Evolutionary conservation across 75 land plant species (phyloP).

Genomic region (Pinus tabuliformis): DNA sequence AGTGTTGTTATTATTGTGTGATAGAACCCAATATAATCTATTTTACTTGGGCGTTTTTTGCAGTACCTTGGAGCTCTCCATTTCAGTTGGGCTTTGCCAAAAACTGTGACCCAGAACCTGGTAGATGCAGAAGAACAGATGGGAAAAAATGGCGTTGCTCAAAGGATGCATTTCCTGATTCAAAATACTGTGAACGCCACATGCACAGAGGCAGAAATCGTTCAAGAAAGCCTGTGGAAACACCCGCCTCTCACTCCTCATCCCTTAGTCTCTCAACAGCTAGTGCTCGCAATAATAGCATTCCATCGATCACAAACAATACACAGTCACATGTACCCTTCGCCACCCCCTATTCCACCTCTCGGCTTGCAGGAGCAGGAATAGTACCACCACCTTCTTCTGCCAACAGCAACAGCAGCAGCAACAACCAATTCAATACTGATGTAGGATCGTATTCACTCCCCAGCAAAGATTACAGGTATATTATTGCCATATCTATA

Average conservation of each 20-base stretch:
- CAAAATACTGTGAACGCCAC: conserved; percentile 93
- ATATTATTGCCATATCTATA: not conserved
- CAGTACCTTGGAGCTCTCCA: conserved; percentile 37
- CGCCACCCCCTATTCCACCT: conserved; percentile 1
- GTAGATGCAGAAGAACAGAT: conserved; percentile 91
- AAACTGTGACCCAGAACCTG: conserved; percentile 81
- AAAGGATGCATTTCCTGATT: conserved; percentile 83
- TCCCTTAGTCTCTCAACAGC: conserved; percentile 8
- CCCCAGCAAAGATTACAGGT: conserved; percentile 60
- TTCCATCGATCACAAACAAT: conserved; percentile 2
- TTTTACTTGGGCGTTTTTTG: conserved; percentile 1
- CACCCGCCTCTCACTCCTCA: conserved; percentile 5
- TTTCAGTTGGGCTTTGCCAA: conserved; percentile 42
- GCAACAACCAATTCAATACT: conserved; percentile 19
- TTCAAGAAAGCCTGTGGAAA: conserved; percentile 52
- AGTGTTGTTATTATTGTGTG: no score
- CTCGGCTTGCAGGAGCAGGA: conserved; percentile 1
- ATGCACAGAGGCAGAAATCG: conserved; percentile 96
- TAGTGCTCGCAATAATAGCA: not conserved
- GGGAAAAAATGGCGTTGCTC: conserved; percentile 97
- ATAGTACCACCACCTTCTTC: not conserved
- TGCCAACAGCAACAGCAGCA: not conserved
- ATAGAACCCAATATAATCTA: no score
- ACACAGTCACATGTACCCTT: not conserved
- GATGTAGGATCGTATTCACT: conserved; percentile 39